Evolutionary conservation across 2,329 filamentous ascomycete species (phyloP).

Genomic region (Beauveria bassiana): DNA sequence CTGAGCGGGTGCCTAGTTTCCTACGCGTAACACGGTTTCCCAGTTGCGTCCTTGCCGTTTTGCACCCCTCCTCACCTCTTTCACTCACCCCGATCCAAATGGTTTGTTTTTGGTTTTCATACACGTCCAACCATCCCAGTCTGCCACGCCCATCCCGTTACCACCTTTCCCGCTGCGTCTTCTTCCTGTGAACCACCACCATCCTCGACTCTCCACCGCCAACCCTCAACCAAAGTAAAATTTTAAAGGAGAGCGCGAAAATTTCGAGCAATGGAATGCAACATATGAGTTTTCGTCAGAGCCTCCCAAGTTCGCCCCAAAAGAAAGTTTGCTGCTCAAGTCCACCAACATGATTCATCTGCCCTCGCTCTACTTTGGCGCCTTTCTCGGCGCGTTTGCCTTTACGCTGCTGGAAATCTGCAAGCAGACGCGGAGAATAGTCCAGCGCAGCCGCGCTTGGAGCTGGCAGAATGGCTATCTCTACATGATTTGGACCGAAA

Average conservation of each 20-base stretch:
- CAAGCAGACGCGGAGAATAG: conserved; percentile 17
- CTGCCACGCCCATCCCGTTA: background rate
- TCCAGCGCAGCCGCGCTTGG: conserved; percentile 14
- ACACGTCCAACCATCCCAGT: background rate
- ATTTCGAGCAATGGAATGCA: background rate
- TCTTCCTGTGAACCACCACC: background rate
- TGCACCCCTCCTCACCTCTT: background rate
- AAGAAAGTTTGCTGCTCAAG: no score
- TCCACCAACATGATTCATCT: conserved; percentile 13
- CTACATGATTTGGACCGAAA: conserved; percentile 11
- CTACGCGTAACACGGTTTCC: no score
- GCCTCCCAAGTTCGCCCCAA: no score
- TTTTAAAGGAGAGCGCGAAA: background rate
- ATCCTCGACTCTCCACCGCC: background rate
- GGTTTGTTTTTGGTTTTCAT: no score
- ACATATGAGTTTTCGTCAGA: background rate
- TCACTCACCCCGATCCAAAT: no score
- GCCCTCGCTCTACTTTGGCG: conserved; percentile 18
- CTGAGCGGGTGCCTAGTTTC: background rate
- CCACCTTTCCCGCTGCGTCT: background rate
- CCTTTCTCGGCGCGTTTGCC: conserved; percentile 21
- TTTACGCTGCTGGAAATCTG: conserved; percentile 19
- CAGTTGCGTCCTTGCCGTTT: no score
- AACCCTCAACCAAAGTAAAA: background rate
- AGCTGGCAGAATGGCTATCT: conserved; percentile 15